Evolutionary conservation across 345 rosid species (phyloP), one percentile per base, ranked within the genome.

Genomic region (Sisymbrium altissimum): DNA sequence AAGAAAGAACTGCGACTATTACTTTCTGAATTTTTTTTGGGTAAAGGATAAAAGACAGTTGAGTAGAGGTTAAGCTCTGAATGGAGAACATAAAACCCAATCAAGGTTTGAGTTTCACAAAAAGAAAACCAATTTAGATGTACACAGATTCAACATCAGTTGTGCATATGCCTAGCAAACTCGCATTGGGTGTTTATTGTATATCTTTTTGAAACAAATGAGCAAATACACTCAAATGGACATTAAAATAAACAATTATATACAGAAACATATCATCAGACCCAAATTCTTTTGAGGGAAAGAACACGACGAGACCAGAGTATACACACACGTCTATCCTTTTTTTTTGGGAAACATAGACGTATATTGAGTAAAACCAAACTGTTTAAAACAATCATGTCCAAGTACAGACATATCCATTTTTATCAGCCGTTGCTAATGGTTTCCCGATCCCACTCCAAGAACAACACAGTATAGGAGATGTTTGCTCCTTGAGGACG

Each of bases 371-470:
- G 72, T 19, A 52, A 23, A 32, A 62, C n/a, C 63, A 58, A 70
- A 64, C 55, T 38, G 45, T 53, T 35, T 18, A 5, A 23, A 53
- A 72, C 45, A 59, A 60, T 85, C 83, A 92, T n/a, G 82, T 83
- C 99, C 97, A 95, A 19, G 81, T 83, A 72, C 92, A 88, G 45
- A 95, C 82, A 69, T 88, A 72, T 63, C 99, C 94, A 29, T 80
- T 92, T 82, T 84, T 92, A 74, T 95, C 97, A 21, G 97, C 93
- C 0, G 99, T 86, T 58, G 89, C 97, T 46, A 95, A 78, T n/a
- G 97, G 99, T 55, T 82, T 90, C 41, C 97, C 99, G 0, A 86
- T 85, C 50, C 96, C 96, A 75, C 99, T 86, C 97, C 99, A 95
- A 3, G 97, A 81, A 79, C 99, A 95, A 78, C 93, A 85, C 60